phyloP scores from a whole-genome alignment of 73 alveolate species.

The Strombidium stylifer region DNA sequence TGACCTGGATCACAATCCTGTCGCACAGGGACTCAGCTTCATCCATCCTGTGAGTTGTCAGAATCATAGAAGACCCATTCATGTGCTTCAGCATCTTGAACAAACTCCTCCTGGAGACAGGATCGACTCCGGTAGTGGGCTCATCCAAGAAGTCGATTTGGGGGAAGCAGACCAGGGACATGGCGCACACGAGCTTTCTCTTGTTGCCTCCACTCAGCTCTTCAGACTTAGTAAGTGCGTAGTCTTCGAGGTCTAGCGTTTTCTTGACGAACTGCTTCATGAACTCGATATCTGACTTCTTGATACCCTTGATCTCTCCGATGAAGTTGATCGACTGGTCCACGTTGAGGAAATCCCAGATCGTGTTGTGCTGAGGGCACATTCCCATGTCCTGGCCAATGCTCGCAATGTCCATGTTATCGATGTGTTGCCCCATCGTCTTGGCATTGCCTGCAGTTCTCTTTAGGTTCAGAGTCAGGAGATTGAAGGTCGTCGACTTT shows the following conservation, averaged over 20 bases:
- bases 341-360: constrained; percentile 73
- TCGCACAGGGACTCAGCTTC: constrained; percentile 88
- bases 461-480: constrained; percentile 42
- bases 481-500: constrained; percentile 82
- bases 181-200: constrained; percentile 79
- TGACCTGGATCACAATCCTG: constrained; percentile 80
- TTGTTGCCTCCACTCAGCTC: constrained; percentile 87
- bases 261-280: constrained; percentile 53
- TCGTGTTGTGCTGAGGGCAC: constrained; percentile 68
- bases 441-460: constrained; percentile 57
- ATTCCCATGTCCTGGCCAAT: constrained; percentile 43
- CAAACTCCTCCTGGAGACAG: constrained; percentile 67
- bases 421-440: background rate
- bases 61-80: constrained; percentile 46
- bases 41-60: constrained; percentile 89
- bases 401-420: background rate
- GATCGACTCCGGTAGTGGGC: constrained; percentile 81
- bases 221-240: constrained; percentile 40
- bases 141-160: constrained; percentile 70
- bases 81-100: constrained; percentile 45
- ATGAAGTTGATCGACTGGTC: constrained; percentile 60
- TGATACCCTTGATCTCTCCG: constrained; percentile 44
- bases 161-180: constrained; percentile 76
- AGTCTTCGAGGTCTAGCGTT: constrained; percentile 53
- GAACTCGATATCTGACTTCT: constrained; percentile 9